Evolutionary conservation across 176 grass and related monocot genomes (phyloP), one percentile per base, ranked within the genome.

Genomic region (Puccinellia tenuiflora): DNA sequence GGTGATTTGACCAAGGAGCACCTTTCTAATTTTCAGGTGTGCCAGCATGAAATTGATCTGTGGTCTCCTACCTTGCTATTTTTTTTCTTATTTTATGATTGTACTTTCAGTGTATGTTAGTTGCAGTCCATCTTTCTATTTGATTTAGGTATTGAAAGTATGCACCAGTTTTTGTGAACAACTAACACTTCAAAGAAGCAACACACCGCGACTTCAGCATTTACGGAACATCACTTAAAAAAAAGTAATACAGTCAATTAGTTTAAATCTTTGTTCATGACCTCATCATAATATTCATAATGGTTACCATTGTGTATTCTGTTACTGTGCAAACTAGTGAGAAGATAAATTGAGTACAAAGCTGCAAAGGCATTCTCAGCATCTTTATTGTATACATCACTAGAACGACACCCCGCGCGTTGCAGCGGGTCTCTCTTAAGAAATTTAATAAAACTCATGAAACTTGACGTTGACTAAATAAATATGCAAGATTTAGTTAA

Each of bases 1-100:
- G 78, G 53, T 69, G 48, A 88, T 84, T 81, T 95, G 79, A 73
- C 86, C 15, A 95, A 92, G 67, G 87, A 92, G 83, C 85, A 92
- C 15, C 89, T 94, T 53, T 90, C 92, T 20, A 82, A 86, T 48
- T 94, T 90, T 42, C 92, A 94, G 89, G 92, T 94, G 28, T 4
- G 50, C 60, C 39, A 86, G 18, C 42, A 73, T 17, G 29, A 62
- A 61, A 31, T 37, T 83, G 5, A 47, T 70, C 28, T 17, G 12
- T 65, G 4, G 30, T 78, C 1, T 66, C 28, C 9, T 85, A 68
- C 28, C 33, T 70, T 13, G 14, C 48, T 35, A 10, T 77, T 73
- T 50, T 15, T 10, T 64, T 52, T 38, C 28, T 57, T 56, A 42
- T 46, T 39, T 34, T 45, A 73, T 54, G 26, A 15, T 38, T 42